Evolutionary conservation across 2,329 filamentous ascomycete species (phyloP).

Genomic region (Trichocomaceae sp.): DNA sequence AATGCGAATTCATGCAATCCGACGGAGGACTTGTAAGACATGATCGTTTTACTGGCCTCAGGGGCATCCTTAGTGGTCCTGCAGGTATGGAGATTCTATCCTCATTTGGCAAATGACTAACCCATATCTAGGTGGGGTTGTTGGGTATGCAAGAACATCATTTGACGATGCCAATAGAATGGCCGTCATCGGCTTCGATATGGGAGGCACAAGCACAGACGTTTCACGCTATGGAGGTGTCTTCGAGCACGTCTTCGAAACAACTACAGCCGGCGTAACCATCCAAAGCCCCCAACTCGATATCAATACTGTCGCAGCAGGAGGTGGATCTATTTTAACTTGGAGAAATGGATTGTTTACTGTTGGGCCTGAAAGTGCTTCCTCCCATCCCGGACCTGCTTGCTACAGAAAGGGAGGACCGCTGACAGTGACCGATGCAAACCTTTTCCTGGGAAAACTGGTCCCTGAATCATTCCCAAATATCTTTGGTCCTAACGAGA

Average conservation of each 20-base stretch:
- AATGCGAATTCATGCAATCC: constrained; percentile 88
- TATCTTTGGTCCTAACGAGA: constrained; percentile 85
- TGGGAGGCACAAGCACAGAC: constrained; percentile 86
- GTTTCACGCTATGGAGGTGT: constrained; percentile 75
- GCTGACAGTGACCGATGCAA: constrained; percentile 85
- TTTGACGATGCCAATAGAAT: constrained; percentile 72
- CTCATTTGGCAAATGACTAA: background rate
- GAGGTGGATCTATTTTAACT: constrained; percentile 61
- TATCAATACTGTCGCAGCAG: constrained; percentile 86
- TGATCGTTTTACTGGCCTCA: constrained; percentile 64
- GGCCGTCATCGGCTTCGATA: constrained; percentile 81
- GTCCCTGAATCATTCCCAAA: constrained; percentile 90
- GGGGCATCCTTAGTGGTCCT: constrained; percentile 78
- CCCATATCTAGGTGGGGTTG: constrained; percentile 57
- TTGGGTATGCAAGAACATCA: constrained; percentile 80
- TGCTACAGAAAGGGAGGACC: constrained; percentile 91
- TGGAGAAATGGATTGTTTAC: constrained; percentile 76
- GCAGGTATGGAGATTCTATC: constrained; percentile 44
- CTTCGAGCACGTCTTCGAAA: constrained; percentile 88
- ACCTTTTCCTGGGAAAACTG: constrained; percentile 75
- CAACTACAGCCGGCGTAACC: constrained; percentile 78
- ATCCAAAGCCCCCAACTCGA: constrained; percentile 83
- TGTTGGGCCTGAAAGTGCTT: constrained; percentile 84
- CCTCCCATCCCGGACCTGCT: constrained; percentile 82
- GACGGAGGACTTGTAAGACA: constrained; percentile 58